Evolutionary conservation across 192 early-diverging fungal species (phyloP).

Genomic region (Podila epigama): DNA sequence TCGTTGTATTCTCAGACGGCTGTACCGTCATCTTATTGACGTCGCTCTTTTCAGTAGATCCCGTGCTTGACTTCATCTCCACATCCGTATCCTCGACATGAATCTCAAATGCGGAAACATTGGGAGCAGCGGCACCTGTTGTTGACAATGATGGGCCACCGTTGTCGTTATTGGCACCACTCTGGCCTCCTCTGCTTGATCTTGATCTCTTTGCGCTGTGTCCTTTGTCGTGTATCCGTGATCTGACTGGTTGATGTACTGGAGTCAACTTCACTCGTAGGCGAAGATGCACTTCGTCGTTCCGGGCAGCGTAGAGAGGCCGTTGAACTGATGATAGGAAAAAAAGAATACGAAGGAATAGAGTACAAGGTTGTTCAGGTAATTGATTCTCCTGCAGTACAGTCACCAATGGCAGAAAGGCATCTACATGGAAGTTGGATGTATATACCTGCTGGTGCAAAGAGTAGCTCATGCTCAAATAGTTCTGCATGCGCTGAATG

Average conservation of each 20-base stretch:
- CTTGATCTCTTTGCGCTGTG: background rate
- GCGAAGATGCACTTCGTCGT: slow-evolving; percentile 41
- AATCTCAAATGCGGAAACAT: too few species aligned
- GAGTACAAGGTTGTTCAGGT: background rate
- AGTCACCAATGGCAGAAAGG: too few species aligned
- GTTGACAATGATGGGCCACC: too few species aligned
- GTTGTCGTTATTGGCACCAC: background rate
- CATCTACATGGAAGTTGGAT: background rate
- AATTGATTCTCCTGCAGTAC: background rate
- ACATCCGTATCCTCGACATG: background rate
- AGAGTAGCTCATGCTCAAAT: slow-evolving; percentile 44
- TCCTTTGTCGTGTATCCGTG: background rate
- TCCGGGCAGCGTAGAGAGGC: slow-evolving; percentile 38
- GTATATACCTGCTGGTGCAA: slow-evolving; percentile 33
- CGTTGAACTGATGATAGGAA: slow-evolving; percentile 17
- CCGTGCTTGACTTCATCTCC: background rate
- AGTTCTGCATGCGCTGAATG: slow-evolving; percentile 39
- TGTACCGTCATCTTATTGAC: background rate
- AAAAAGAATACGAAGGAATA: background rate
- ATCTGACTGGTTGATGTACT: background rate
- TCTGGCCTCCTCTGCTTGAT: too few species aligned
- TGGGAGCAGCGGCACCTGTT: too few species aligned
- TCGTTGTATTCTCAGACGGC: background rate
- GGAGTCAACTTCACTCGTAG: slow-evolving; percentile 35
- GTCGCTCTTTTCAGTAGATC: background rate